Base-by-base conservation (phyloP, 2,329 filamentous ascomycete species). In the Calonectria montana region DNA sequence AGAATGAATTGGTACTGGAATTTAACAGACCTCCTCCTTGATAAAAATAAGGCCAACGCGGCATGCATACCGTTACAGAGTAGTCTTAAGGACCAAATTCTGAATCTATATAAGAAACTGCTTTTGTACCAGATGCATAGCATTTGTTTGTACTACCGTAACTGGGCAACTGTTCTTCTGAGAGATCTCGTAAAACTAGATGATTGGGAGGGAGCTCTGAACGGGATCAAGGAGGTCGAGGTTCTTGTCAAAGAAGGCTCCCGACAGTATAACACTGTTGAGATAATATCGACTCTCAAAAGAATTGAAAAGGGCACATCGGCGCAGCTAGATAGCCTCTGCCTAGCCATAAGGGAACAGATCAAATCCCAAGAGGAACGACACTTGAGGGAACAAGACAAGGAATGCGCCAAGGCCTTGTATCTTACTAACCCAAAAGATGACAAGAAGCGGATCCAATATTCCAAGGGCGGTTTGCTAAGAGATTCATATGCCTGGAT, bases 111-210 rank as follows among this genome's bases (percentile, higher is more conserved):
- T 72, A 74, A 82, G 67, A 79, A 76, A 50, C 79, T 87, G n/a
- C 80, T 87, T 7, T 55, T 74, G 1, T 86, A 84, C 75, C 80
- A 83, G 75, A 85, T 86, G 73, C 84, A 82, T 70, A 86, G 83
- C 64, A 74, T 84, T 31, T 83, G 78, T 57, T 80, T 77, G 3
- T 86, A 83, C 73, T 80, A 82, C 67, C 80, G 80, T 2, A 77
- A 81, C 31, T 77, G 76, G 55, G 71, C 69, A 12, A 15, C 76
- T 8, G 78, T 77, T 13, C 76, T 84, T 45, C 57, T 82, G 4
- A 76, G 81, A 29, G 78, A 80, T 55, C 59, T 83, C 3, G 8
- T 81, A 8, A 79, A 79, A 27, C 66, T 81, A 4, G 80, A 86
- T 71, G 79, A 84, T 69, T 86, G 82, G 84, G 77, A 77, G 25